Conservation (phyloP, 2,329 filamentous ascomycete species). For the Aspergillus udagawae region DNA sequence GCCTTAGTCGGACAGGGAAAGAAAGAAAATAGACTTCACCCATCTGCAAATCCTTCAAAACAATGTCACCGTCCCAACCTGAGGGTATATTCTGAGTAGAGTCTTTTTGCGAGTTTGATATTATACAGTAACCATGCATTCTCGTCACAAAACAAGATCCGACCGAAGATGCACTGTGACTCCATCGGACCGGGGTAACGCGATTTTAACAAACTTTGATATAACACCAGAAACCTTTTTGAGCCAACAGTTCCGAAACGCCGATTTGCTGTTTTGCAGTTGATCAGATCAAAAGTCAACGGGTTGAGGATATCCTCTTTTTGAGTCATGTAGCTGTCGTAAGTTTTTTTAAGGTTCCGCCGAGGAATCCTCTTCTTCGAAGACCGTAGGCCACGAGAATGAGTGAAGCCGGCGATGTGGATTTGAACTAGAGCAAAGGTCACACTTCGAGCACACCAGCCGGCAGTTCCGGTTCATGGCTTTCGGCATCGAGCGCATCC, state of each 20-base stretch:
- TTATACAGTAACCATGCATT: not conserved
- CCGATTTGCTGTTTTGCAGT: not conserved
- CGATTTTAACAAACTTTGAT: not conserved
- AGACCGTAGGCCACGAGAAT: not conserved
- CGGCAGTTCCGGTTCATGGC: constrained; percentile 14
- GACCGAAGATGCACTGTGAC: not conserved
- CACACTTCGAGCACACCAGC: constrained; percentile 27
- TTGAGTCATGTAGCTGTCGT: not conserved
- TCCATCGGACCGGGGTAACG: not conserved
- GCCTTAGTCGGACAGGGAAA: not conserved
- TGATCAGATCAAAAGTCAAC: not conserved
- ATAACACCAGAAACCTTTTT: not conserved
- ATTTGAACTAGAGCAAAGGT: not conserved
- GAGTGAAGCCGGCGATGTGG: not conserved
- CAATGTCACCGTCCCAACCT: not conserved
- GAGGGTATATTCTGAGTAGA: not conserved
- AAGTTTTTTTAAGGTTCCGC: not conserved
- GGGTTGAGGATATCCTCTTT: not conserved
- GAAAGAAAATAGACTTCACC: not conserved
- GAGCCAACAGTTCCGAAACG: not conserved
- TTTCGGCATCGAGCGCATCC: constrained; percentile 56
- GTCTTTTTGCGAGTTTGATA: not conserved
- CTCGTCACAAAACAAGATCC: not conserved
- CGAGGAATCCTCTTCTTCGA: not conserved
- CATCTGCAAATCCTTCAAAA: not conserved